Evolutionary conservation across 768 basidiomycete species (phyloP), one percentile per base, ranked within the genome.

Genomic region (Kwoniella sp.): DNA sequence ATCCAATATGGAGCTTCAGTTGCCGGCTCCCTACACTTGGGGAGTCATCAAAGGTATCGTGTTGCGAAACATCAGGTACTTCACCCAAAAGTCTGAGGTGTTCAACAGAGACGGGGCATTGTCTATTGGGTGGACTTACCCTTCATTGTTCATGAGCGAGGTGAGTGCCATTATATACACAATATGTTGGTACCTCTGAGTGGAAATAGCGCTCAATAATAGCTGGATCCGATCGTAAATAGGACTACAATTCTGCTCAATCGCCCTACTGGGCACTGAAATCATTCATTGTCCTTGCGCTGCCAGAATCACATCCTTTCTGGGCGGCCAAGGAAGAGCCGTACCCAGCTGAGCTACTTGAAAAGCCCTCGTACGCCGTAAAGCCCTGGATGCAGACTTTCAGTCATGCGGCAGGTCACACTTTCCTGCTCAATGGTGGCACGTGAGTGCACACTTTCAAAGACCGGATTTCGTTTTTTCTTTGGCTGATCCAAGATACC

Each of bases 201-300:
- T n/a, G n/a, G n/a, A n/a, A n/a, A n/a, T n/a, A n/a, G n/a, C n/a
- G n/a, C n/a, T n/a, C n/a, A n/a, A n/a, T n/a, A n/a, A n/a, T 90
- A 58, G 71, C 72, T 33, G 73, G 56, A 58, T n/a, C n/a, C n/a
- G n/a, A n/a, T n/a, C n/a, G n/a, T n/a, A 68, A 63, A 2, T 88
- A 86, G 74, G 88, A 88, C 0, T 57, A 69, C 17, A 75, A 81
- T 13, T 54, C 62, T 9, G 44, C 50, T 9, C 88, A 88, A 25
- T 89, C 88, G 27, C 87, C 88, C 1, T 91, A 90, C 79, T 90
- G 89, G 89, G 88, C 86, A 71, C 88, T 88, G 81, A 89, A 90
- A 74, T 86, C 88, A 1, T 90, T 91, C 77, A 82, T 87, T 48
- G 76, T 87, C 3, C 84, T 90, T 13, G 82, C 88, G 8, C 82